Conservation (phyloP, 176 grass and related monocot species). For the Oryza glumipatula region DNA sequence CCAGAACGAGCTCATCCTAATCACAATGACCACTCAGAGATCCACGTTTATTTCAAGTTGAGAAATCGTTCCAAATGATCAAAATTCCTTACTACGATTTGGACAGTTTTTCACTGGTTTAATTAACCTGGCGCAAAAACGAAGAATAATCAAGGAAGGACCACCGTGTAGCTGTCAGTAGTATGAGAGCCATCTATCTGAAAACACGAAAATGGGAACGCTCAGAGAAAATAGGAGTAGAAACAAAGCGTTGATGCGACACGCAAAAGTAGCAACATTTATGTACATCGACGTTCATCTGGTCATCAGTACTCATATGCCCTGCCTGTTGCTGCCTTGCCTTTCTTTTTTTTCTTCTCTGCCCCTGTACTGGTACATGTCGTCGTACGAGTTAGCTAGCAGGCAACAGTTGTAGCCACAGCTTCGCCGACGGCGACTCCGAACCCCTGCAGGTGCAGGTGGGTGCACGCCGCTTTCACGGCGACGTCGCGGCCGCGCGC, state of each 20-base stretch:
- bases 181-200: background rate
- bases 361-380: background rate
- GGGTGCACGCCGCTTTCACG: constrained; percentile 43
- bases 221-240: background rate
- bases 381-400: background rate
- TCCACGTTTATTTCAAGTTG: background rate
- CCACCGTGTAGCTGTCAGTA: background rate
- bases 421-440: constrained; percentile 11
- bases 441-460: constrained; percentile 3
- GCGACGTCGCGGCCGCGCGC: constrained; percentile 22
- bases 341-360: background rate
- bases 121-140: background rate
- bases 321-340: too few relatives aligned
- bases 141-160: background rate
- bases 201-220: background rate
- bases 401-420: constrained; percentile 10
- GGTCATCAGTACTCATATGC: background rate
- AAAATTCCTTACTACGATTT: background rate
- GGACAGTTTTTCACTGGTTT: background rate
- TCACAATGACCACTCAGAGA: background rate
- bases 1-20: too few relatives aligned
- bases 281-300: constrained; percentile 4
- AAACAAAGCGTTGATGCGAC: constrained; percentile 28
- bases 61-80: background rate
- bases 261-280: constrained; percentile 23